phyloP scores from a whole-genome alignment of 2,329 filamentous ascomycete genomes.

The Cercospora berteroae region DNA sequence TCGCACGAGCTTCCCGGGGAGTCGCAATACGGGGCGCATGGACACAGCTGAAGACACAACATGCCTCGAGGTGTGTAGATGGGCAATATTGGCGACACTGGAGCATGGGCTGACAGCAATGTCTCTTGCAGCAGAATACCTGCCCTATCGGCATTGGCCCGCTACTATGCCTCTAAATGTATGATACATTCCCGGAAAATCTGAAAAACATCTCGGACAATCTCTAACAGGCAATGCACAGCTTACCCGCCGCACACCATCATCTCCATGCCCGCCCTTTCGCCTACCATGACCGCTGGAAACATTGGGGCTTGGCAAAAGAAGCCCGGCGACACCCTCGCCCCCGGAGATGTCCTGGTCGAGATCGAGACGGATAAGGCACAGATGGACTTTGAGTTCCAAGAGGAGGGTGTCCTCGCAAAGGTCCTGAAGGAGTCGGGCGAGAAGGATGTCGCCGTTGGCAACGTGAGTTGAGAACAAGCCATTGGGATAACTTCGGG shows the following conservation, averaged over 20 bases:
- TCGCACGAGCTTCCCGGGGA: constrained; percentile 47
- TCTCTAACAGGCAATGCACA: constrained; percentile 49
- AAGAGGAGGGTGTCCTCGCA: constrained; percentile 93
- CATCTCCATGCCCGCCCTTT: constrained; percentile 96
- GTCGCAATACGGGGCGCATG: constrained; percentile 39
- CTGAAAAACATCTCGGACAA: constrained; percentile 2
- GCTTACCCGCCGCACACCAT: constrained; percentile 93
- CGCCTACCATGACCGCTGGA: constrained; percentile 93
- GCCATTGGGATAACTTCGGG: neutral
- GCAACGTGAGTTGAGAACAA: constrained; percentile 68
- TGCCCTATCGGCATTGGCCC: constrained; percentile 58
- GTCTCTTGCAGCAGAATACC: constrained; percentile 46
- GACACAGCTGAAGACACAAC: constrained; percentile 35
- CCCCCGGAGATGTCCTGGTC: constrained; percentile 82
- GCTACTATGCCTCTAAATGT: constrained; percentile 71
- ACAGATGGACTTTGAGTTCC: constrained; percentile 99
- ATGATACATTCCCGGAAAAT: constrained; percentile 34
- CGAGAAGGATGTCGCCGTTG: constrained; percentile 89
- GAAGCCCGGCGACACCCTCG: constrained; percentile 83
- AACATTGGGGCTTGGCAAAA: constrained; percentile 99
- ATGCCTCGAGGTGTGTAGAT: constrained; percentile 39
- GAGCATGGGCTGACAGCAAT: constrained; percentile 15
- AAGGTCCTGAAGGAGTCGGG: constrained; percentile 92
- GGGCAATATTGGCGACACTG: neutral
- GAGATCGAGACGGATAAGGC: constrained; percentile 97